phyloP scores from a whole-genome alignment of 2,329 filamentous ascomycete species.

The Zasmidium cellare region DNA sequence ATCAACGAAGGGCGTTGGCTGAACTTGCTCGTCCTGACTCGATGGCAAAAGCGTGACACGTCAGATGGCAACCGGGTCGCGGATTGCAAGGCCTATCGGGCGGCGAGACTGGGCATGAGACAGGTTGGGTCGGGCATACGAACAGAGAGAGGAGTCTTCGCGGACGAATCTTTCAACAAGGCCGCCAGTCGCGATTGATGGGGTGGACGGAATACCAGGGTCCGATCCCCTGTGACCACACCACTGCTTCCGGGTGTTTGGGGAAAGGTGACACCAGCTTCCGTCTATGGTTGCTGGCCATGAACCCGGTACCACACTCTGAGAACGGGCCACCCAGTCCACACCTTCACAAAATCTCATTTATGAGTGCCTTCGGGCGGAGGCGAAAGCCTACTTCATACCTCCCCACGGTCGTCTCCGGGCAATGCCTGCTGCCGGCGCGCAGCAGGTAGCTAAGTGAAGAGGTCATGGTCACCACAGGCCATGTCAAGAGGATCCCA shows the following conservation, averaged over 20 bases:
- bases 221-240: neutral
- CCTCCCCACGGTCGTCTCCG: slow-evolving; percentile 3
- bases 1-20: neutral
- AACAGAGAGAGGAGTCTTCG: too few relatives aligned
- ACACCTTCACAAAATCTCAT: neutral
- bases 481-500: neutral
- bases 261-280: neutral
- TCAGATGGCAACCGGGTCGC: neutral
- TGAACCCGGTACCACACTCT: neutral
- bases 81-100: neutral
- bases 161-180: neutral
- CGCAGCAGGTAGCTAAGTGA: neutral
- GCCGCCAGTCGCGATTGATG: neutral
- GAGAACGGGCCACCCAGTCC: neutral
- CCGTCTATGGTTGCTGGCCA: neutral
- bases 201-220: neutral
- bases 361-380: neutral
- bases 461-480: neutral
- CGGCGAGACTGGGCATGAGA: too few relatives aligned
- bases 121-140: too few relatives aligned
- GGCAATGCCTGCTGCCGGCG: slow-evolving; percentile 2
- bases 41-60: neutral
- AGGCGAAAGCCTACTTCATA: slow-evolving; percentile 2
- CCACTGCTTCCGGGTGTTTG: neutral
- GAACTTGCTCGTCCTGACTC: neutral